A percentile compares a stretch with the other conserved stretches of the same genome.
These are phyloP conservation scores for Podospora comata DNA, from an alignment of 495 filamentous ascomycete species.

Conservation along the genomic window DNA sequence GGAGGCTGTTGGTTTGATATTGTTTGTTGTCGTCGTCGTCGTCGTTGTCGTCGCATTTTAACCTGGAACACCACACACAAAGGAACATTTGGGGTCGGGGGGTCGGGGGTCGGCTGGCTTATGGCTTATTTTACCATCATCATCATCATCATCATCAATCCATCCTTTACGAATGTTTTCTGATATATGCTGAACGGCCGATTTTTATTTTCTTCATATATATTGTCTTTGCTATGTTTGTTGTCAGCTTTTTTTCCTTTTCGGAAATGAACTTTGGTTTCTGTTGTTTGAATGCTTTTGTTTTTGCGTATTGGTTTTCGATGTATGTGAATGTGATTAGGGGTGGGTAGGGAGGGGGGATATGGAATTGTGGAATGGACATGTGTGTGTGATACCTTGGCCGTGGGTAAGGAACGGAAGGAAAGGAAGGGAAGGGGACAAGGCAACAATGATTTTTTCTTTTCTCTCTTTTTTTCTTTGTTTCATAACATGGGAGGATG, in stretches of 20 bases:
- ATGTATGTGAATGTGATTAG: background rate
- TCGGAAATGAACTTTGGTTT: background rate
- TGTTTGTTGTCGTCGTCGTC: too few relatives aligned
- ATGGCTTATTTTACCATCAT: too few relatives aligned
- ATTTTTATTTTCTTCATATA: constrained; percentile 1
- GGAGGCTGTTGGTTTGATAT: background rate
- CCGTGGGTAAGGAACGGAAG: background rate
- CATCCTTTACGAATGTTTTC: constrained; percentile 10
- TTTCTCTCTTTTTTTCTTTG: constrained; percentile 2
- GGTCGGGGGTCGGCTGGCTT: too few relatives aligned
- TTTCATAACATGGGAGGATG: background rate
- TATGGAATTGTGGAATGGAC: background rate
- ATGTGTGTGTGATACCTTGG: background rate
- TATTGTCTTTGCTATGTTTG: background rate
- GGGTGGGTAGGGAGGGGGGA: background rate
- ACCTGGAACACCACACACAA: too few relatives aligned
- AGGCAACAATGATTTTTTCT: background rate
- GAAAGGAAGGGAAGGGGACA: background rate
- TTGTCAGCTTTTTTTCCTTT: constrained; percentile 3
- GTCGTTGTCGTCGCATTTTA: too few relatives aligned
- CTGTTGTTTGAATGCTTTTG: background rate
- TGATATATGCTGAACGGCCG: constrained; percentile 21
- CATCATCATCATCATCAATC: background rate
- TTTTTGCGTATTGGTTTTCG: background rate
- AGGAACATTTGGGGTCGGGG: too few relatives aligned